Conservation (phyloP, 495 filamentous ascomycete genomes). For the Pseudotulostoma volvatum region DNA sequence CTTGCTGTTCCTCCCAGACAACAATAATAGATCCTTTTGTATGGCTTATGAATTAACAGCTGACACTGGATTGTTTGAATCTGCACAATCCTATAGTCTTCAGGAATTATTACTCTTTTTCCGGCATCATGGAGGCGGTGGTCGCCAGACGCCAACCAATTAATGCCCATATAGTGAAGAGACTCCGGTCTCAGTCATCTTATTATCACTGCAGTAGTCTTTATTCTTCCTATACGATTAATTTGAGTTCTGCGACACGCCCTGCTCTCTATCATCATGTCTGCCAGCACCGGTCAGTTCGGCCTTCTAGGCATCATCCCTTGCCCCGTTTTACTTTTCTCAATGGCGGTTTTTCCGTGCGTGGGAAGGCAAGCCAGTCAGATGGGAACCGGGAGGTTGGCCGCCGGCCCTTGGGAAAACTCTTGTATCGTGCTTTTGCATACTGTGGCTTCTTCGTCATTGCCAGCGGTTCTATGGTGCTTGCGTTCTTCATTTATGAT, state of each 20-base stretch:
- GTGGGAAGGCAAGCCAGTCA: neutral
- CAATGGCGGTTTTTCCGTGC: neutral
- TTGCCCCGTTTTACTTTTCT: neutral
- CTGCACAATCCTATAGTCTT: no score
- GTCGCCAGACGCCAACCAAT: no score
- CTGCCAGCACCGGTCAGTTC: neutral
- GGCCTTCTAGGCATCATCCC: neutral
- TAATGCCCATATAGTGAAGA: no score
- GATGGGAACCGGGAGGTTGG: neutral
- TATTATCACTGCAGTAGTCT: neutral
- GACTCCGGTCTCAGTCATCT: no score
- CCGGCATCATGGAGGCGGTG: no score
- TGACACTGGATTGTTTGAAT: no score
- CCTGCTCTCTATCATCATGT: neutral
- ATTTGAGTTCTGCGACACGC: neutral
- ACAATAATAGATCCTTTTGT: no score
- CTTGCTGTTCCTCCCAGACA: no score
- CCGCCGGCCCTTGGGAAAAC: neutral
- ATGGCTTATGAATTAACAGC: no score
- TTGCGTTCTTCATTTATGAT: slow-evolving; percentile 90
- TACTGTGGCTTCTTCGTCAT: slow-evolving; percentile 44
- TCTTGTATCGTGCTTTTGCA: slow-evolving; percentile 24
- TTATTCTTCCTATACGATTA: neutral
- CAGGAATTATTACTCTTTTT: no score
- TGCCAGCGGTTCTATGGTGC: slow-evolving; percentile 35